These are phyloP conservation scores for Astraeus odoratus DNA, from an alignment of 768 basidiomycete genomes.

Conservation along the genomic window DNA sequence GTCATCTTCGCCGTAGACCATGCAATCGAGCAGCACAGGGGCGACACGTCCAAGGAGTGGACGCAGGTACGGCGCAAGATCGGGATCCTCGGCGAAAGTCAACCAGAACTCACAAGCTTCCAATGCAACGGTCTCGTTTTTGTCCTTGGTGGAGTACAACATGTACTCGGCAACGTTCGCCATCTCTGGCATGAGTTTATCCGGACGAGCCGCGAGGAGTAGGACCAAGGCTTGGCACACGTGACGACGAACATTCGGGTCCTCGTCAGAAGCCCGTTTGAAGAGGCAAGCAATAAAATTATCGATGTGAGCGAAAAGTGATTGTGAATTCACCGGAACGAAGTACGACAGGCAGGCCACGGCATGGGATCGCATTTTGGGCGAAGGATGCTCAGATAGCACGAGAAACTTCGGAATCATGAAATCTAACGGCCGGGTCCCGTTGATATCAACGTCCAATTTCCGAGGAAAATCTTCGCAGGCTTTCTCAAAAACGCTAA, in stretches of 20 bases:
- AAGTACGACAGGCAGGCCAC: slow-evolving; percentile 94
- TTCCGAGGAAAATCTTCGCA: slow-evolving; percentile 96
- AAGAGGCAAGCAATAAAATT: slow-evolving; percentile 89
- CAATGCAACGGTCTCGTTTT: slow-evolving; percentile 91
- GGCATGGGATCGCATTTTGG: slow-evolving; percentile 91
- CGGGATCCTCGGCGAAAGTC: slow-evolving; percentile 94
- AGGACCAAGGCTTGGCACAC: slow-evolving; percentile 95
- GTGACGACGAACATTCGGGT: slow-evolving; percentile 86
- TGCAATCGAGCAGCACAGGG: slow-evolving; percentile 92
- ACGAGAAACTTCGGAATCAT: slow-evolving; percentile 95
- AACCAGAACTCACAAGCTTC: slow-evolving; percentile 99
- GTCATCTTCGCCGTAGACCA: slow-evolving; percentile 96
- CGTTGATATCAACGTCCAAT: slow-evolving; percentile 89
- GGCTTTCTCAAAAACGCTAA: slow-evolving; percentile 90
- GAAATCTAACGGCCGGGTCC: slow-evolving; percentile 88
- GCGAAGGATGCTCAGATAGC: slow-evolving; percentile 75
- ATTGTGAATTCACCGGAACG: slow-evolving; percentile 78
- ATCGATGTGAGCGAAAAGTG: slow-evolving; percentile 89
- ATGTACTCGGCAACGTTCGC: slow-evolving; percentile 95
- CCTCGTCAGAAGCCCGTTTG: slow-evolving; percentile 91
- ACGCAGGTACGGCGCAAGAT: slow-evolving; percentile 74
- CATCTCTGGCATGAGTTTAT: slow-evolving; percentile 97
- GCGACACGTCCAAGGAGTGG: slow-evolving; percentile 89
- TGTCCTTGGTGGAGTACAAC: slow-evolving; percentile 96
- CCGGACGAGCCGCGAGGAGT: slow-evolving; percentile 86